Evolutionary conservation across 1,284 basidiomycete genomes (phyloP), one percentile per base, ranked within the genome.

Genomic region (Lignosus rhinocerotis): DNA sequence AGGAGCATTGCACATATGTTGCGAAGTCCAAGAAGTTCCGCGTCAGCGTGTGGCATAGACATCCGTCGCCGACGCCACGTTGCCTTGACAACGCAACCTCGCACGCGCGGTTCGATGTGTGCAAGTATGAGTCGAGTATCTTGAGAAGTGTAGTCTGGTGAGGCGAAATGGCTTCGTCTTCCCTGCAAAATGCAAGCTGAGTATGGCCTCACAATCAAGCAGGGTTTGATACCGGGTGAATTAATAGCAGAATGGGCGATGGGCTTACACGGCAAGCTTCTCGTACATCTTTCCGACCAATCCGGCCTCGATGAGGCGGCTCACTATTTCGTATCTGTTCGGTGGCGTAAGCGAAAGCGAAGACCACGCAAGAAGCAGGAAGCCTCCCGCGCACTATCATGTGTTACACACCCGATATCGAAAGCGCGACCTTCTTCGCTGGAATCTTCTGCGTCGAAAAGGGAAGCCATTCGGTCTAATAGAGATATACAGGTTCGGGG

Each of bases 111-210:
- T 64, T 42, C 16, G 60, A 56, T 10, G 82, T 78, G 64, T 90
- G 86, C 53, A 93, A 76, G 68, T 89, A 87, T 2, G 92, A 90
- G 70, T 96, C 94, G 16, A 94, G 75, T 6, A 95, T 77, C 73
- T 94, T 95, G 56, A 96, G 81, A n/a, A 95, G 74, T 11, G 84
- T 89, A 1, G 86, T 93, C 72, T 95, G 93, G 65, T 89, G 86
- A 0, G 92, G 91, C 3, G 90, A 85, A 42, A 94, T 81, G n/a
- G 86, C 78, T 72, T 94, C 92, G 48, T 81, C 84, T 30, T 76
- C 64, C 60, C 91, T 93, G 50, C 46, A 48, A 50, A 46, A 53
- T 49, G 36, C 58, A 30, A 42, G 46, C 43, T 46, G 8, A 43
- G 33, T 21, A 9, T 41, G 10, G 36, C 39, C 21, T 21, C 30